Percentiles rank a stretch among this genome's conserved stretches.
Evolutionary conservation across 306 rosid species (phyloP).

Genomic region (Lablab purpureus): DNA sequence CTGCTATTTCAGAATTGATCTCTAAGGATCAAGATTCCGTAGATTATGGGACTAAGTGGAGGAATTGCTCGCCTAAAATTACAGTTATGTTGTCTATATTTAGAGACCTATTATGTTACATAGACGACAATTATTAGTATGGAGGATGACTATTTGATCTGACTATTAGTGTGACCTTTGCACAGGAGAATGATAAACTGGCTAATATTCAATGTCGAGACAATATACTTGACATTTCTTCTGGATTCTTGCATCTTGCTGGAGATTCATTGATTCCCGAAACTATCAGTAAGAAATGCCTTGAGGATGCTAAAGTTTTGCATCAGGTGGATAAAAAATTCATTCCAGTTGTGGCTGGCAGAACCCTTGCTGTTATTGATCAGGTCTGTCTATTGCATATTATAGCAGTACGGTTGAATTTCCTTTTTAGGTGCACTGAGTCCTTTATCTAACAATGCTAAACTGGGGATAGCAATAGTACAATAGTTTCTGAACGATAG

Average conservation of each 20-base stretch:
- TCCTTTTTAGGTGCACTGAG: conserved; percentile 18
- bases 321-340: conserved; percentile 94
- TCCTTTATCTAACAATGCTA: conserved; percentile 7
- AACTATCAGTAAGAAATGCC: conserved; percentile 69
- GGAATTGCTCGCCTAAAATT: conserved; percentile 59
- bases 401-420: conserved; percentile 11
- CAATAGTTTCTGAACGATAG: conserved; percentile 4
- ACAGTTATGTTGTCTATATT: conserved; percentile 64
- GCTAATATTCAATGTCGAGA: conserved; percentile 50
- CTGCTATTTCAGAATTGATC: conserved; percentile 57
- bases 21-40: conserved; percentile 62
- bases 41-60: conserved; percentile 74
- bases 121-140: conserved; percentile 26
- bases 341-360: conserved; percentile 84
- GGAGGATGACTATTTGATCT: conserved; percentile 41
- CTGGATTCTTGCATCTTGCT: conserved; percentile 88
- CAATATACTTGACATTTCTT: conserved; percentile 79
- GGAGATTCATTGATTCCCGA: conserved; percentile 82
- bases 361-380: conserved; percentile 83
- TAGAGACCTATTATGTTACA: conserved; percentile 30
- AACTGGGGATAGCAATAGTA: background rate
- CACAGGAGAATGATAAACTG: conserved; percentile 63
- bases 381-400: conserved; percentile 64
- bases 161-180: conserved; percentile 44
- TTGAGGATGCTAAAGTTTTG: conserved; percentile 79